Evolutionary conservation across 768 basidiomycete genomes (phyloP).

Genomic region (Candolleomyces aberdarensis): DNA sequence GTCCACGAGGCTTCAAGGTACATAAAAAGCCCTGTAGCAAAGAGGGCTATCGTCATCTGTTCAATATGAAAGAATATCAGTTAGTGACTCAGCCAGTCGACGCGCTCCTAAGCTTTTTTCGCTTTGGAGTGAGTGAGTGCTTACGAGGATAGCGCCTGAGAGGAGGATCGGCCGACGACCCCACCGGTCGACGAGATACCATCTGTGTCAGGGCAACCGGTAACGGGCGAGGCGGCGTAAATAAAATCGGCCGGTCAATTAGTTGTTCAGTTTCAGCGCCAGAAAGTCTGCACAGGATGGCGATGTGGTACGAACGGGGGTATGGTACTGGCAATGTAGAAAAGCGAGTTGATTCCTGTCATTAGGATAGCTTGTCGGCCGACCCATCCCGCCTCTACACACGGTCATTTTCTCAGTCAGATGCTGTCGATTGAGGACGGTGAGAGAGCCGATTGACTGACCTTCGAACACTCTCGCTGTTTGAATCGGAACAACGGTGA

Average conservation of each 20-base stretch:
- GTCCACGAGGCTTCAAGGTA: slow-evolving; percentile 79
- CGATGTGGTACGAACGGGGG: slow-evolving; percentile 49
- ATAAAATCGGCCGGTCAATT: not conserved
- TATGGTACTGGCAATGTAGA: slow-evolving; percentile 70
- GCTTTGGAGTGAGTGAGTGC: slow-evolving; percentile 11
- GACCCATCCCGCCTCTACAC: slow-evolving; percentile 83
- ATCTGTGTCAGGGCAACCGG: slow-evolving; percentile 40
- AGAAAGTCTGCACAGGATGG: too few species aligned
- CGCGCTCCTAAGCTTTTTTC: too few species aligned
- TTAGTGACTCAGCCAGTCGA: not conserved
- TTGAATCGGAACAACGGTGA: slow-evolving; percentile 33
- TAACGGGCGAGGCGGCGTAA: slow-evolving; percentile 17
- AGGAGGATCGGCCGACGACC: slow-evolving; percentile 80
- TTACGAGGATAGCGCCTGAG: slow-evolving; percentile 70
- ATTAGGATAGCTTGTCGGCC: slow-evolving; percentile 87
- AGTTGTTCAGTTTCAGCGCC: too few species aligned
- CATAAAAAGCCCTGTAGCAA: slow-evolving; percentile 85
- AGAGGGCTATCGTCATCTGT: slow-evolving; percentile 75
- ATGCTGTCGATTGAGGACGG: not conserved
- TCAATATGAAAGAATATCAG: not conserved
- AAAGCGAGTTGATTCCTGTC: slow-evolving; percentile 85
- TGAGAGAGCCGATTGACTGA: slow-evolving; percentile 21
- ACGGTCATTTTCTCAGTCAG: not conserved
- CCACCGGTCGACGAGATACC: slow-evolving; percentile 88
- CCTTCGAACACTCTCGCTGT: slow-evolving; percentile 75